These are phyloP conservation scores for Exophiala sp. DNA, from an alignment of 2,329 filamentous ascomycete species.

Conservation along the genomic window DNA sequence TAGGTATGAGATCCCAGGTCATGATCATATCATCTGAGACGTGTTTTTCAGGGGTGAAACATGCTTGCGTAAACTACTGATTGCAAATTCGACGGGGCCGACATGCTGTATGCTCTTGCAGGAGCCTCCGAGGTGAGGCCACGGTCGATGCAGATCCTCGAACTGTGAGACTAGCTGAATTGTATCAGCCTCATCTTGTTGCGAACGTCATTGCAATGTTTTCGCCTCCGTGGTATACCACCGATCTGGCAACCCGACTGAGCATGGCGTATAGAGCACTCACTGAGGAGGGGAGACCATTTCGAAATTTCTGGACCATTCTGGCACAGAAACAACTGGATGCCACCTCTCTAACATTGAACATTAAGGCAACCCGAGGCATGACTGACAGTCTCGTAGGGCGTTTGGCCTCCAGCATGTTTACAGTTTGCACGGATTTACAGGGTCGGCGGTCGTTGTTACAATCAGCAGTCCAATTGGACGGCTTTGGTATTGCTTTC, in stretches of 20 bases:
- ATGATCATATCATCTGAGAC: neutral
- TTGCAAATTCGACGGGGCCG: too few relatives aligned
- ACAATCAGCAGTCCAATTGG: neutral
- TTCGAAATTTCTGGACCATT: neutral
- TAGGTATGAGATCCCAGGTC: neutral
- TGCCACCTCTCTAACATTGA: neutral
- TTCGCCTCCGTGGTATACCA: constrained; percentile 1
- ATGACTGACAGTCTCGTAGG: neutral
- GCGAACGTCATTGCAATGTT: neutral
- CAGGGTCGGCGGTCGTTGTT: constrained; percentile 1
- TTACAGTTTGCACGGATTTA: neutral
- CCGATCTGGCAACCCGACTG: neutral
- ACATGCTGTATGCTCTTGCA: too few relatives aligned
- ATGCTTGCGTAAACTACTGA: neutral
- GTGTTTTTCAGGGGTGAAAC: neutral
- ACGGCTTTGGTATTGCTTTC: neutral
- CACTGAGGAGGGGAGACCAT: neutral
- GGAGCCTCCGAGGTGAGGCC: too few relatives aligned
- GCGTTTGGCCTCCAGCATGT: neutral
- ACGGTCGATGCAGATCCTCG: too few relatives aligned
- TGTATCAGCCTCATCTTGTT: too few relatives aligned
- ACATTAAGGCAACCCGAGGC: too few relatives aligned
- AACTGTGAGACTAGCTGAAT: too few relatives aligned
- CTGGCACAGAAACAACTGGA: neutral
- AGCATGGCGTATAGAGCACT: neutral